Conservation (phyloP, 148 eudicot species). For the Vaccinium vitisidaea region DNA sequence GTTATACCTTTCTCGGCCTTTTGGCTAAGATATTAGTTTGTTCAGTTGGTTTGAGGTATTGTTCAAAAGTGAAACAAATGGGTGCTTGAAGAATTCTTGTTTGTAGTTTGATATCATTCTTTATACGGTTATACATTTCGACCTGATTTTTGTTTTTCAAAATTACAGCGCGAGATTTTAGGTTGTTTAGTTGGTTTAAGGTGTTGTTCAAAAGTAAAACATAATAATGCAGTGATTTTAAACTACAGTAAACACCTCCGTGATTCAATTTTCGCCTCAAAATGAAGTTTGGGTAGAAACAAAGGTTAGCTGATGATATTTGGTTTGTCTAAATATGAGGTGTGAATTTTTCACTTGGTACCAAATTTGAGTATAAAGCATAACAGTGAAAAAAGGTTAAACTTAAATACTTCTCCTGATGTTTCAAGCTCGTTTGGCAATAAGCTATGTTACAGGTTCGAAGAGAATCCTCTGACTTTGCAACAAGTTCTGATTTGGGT, state of each 20-base stretch:
- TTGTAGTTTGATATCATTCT: not conserved
- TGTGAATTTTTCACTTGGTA: not conserved
- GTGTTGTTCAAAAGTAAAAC: not conserved
- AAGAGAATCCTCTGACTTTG: slow-evolving; percentile 41
- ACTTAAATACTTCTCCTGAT: not conserved
- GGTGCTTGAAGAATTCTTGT: not conserved
- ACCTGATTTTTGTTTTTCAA: not conserved
- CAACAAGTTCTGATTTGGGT: slow-evolving; percentile 17
- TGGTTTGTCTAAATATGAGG: not conserved
- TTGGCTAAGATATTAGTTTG: slow-evolving; percentile 44
- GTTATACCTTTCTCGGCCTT: slow-evolving; percentile 64
- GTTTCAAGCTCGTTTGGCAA: not conserved
- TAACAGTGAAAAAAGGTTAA: not conserved
- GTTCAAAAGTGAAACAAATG: not conserved
- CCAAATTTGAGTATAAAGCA: not conserved
- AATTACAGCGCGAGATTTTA: not conserved
- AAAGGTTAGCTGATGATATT: not conserved
- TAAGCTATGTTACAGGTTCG: slow-evolving; percentile 54
- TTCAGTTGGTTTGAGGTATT: too few species aligned
- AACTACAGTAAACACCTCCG: not conserved
- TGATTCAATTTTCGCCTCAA: not conserved
- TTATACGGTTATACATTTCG: not conserved
- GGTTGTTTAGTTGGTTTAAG: not conserved
- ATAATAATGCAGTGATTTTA: not conserved
- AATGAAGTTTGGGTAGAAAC: not conserved